Conservation (phyloP, 2,329 filamentous ascomycete genomes). For the Colletotrichum orbiculare region DNA sequence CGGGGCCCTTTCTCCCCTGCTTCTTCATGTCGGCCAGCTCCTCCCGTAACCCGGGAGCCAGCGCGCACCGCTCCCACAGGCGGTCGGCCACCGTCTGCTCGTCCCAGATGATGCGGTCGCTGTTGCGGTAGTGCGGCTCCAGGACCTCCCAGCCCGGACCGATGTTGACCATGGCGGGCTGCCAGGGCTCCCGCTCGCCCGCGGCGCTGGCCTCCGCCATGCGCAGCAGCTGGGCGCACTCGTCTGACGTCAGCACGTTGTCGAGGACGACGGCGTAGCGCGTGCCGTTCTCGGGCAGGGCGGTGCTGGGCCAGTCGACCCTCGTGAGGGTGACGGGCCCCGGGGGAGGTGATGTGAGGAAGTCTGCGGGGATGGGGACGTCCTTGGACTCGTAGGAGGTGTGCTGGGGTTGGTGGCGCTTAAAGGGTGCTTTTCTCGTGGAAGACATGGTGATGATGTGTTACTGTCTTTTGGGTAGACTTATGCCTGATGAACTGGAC, state of each 20-base stretch:
- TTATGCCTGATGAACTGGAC: too few species aligned
- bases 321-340: constrained; percentile 52
- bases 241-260: constrained; percentile 62
- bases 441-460: too few species aligned
- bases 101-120: constrained; percentile 84
- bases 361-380: constrained; percentile 53
- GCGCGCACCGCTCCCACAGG: constrained; percentile 69
- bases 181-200: constrained; percentile 64
- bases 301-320: constrained; percentile 64
- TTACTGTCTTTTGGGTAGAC: too few species aligned
- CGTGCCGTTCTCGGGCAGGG: constrained; percentile 62
- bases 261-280: constrained; percentile 70
- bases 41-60: constrained; percentile 53
- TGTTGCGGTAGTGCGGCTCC: constrained; percentile 70
- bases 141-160: constrained; percentile 70
- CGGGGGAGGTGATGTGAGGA: constrained; percentile 54
- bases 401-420: constrained; percentile 1
- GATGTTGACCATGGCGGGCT: constrained; percentile 74
- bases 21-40: constrained; percentile 50
- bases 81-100: constrained; percentile 68
- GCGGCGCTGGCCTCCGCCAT: constrained; percentile 65
- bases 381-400: constrained; percentile 45
- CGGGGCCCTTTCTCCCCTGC: background rate
- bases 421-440: too few species aligned
- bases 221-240: constrained; percentile 67